Evolutionary conservation across 331 rosid genomes (phyloP).

Genomic region (Phaseolus coccineus): DNA sequence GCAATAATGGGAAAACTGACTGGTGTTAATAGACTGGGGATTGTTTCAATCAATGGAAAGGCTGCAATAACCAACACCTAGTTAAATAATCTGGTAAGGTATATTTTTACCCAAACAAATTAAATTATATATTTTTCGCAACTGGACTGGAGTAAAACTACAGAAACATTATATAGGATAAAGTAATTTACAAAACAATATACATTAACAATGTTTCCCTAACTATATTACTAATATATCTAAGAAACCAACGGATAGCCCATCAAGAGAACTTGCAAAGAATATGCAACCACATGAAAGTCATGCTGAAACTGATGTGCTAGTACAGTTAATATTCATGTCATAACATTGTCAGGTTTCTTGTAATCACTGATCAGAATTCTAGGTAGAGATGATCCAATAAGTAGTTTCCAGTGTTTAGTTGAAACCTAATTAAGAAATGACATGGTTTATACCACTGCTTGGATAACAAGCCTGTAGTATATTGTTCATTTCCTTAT

Average conservation of each 20-base stretch:
- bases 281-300: background rate
- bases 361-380: background rate
- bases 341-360: background rate
- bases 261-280: background rate
- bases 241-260: background rate
- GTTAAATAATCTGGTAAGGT: background rate
- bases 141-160: background rate
- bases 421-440: background rate
- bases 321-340: background rate
- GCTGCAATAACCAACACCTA: background rate
- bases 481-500: background rate
- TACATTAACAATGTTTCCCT: background rate
- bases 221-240: background rate
- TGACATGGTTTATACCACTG: background rate
- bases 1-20: slow-evolving; percentile 34
- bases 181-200: background rate
- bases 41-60: slow-evolving; percentile 22
- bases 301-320: background rate
- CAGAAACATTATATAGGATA: background rate
- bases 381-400: background rate
- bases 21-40: background rate
- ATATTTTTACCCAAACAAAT: background rate
- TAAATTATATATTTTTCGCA: background rate
- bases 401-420: background rate
- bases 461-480: background rate